A percentile compares a stretch with the other conserved stretches of the same genome.
Conservation (phyloP, 441 rosid genomes). For the Melastoma candidum region DNA sequence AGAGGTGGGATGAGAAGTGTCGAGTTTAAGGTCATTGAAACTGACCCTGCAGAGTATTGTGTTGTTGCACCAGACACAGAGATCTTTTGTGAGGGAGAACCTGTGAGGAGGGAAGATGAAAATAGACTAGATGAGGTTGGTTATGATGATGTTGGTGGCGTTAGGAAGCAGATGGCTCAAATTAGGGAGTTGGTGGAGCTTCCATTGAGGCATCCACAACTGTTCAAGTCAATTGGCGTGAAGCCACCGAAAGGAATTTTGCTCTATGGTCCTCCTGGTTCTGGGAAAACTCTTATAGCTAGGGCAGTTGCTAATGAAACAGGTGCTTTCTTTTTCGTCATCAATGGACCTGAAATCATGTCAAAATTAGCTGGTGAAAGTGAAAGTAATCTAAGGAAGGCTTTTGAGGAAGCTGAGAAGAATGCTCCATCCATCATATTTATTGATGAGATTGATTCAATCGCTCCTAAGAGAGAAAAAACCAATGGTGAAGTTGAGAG, state of each 20-base stretch:
- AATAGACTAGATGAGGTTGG: slow-evolving; percentile 53
- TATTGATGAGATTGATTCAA: slow-evolving; percentile 54
- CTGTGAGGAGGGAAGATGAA: slow-evolving; percentile 53
- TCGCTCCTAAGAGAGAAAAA: slow-evolving; percentile 63
- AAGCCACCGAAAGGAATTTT: slow-evolving; percentile 64
- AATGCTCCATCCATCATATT: slow-evolving; percentile 59
- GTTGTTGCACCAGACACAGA: slow-evolving; percentile 63
- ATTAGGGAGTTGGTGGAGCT: slow-evolving; percentile 58
- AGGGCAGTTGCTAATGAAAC: slow-evolving; percentile 65
- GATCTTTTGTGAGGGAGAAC: slow-evolving; percentile 62
- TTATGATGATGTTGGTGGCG: slow-evolving; percentile 64
- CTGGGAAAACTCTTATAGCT: slow-evolving; percentile 60
- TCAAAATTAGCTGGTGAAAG: slow-evolving; percentile 63
- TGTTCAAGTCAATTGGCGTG: slow-evolving; percentile 60
- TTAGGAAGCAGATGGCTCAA: slow-evolving; percentile 66
- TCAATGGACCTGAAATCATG: slow-evolving; percentile 64
- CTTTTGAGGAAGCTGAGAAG: slow-evolving; percentile 62
- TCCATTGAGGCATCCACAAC: slow-evolving; percentile 58
- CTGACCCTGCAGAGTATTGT: slow-evolving; percentile 52
- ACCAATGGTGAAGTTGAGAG: slow-evolving; percentile 70
- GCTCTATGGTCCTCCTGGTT: slow-evolving; percentile 58
- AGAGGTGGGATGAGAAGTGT: slow-evolving; percentile 72
- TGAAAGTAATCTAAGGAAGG: slow-evolving; percentile 61
- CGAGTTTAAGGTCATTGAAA: slow-evolving; percentile 49
- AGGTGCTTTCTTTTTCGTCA: slow-evolving; percentile 62